Evolutionary conservation across 2,329 filamentous ascomycete genomes (phyloP), one percentile per base, ranked within the genome.

Genomic region (Diplodia mutila): DNA sequence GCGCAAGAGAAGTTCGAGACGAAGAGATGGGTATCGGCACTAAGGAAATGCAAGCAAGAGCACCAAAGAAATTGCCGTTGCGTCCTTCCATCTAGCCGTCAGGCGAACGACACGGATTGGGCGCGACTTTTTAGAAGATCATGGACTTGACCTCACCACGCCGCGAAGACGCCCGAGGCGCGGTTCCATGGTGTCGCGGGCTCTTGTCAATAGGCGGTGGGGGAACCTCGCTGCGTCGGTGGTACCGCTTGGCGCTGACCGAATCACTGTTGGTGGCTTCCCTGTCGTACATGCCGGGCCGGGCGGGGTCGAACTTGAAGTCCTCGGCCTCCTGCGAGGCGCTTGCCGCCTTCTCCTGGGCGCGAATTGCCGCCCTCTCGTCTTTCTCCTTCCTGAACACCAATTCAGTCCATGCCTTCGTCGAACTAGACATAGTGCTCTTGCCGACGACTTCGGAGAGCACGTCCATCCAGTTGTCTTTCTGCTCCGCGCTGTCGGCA

Each of bases 401-500:
- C 71, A 88, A 79, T 64, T 89, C 86, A 0, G 87, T 87, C 87
- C 87, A 90, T n/a, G 82, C 82, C 73, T 86, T 87, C 67, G 75
- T 73, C 29, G 80, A 76, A 46, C 81, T 80, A 37, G 77, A 78
- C 14, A 78, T 74, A 42, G 78, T 77, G 49, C 86, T 83, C 71
- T 87, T 88, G 70, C 87, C 87, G 2, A 90, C 84, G 14, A 84
- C 84, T 67, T 98, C 93, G 3, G 86, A 86, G 25, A 99, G 87
- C 16, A 93, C 91, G 77, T 89, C 89, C 91, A 99, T 95, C 95
- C 95, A 99, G 66, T 89, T 91, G 54, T 97, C 92, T 81, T 98
- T 99, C 76, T 95, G 91, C 48, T 87, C 87, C 1, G 90, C 87
- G 37, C 89, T 94, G 79, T 98, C 94, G 75, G 94, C 95, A 76